Conservation (phyloP, 2,329 filamentous ascomycete species). For the Cercospora citrullina region DNA sequence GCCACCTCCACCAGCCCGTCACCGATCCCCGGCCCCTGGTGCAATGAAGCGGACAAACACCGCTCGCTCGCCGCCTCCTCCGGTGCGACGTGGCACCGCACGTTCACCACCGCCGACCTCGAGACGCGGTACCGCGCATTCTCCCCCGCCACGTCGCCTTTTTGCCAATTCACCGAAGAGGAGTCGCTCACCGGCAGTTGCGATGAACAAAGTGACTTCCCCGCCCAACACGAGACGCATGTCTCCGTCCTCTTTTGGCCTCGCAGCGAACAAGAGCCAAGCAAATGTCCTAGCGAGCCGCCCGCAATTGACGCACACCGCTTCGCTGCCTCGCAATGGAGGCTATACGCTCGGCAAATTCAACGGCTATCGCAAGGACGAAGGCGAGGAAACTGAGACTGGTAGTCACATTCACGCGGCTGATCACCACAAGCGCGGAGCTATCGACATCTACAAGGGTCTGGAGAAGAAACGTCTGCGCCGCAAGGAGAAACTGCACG, state of each 20-base stretch:
- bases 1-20: constrained; percentile 32
- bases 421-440: constrained; percentile 76
- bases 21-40: constrained; percentile 42
- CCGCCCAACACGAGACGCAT: constrained; percentile 63
- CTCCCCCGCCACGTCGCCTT: constrained; percentile 55
- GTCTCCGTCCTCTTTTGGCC: constrained; percentile 43
- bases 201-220: constrained; percentile 52
- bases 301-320: constrained; percentile 72
- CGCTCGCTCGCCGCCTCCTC: constrained; percentile 42
- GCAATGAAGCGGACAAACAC: constrained; percentile 47
- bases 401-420: constrained; percentile 32
- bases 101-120: constrained; percentile 23
- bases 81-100: constrained; percentile 20
- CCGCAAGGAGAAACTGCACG: constrained; percentile 86
- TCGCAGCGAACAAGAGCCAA: constrained; percentile 49
- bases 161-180: constrained; percentile 72
- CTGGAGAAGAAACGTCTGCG: constrained; percentile 92
- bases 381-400: constrained; percentile 41
- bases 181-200: constrained; percentile 47
- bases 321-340: constrained; percentile 79
- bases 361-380: constrained; percentile 38
- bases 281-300: constrained; percentile 55
- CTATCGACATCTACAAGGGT: constrained; percentile 96
- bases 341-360: constrained; percentile 55
- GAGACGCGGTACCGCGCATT: constrained; percentile 30